Evolutionary conservation across 2,329 filamentous ascomycete species (phyloP), one percentile per base, ranked within the genome.

Genomic region (Basipetospora chlamydospora): DNA sequence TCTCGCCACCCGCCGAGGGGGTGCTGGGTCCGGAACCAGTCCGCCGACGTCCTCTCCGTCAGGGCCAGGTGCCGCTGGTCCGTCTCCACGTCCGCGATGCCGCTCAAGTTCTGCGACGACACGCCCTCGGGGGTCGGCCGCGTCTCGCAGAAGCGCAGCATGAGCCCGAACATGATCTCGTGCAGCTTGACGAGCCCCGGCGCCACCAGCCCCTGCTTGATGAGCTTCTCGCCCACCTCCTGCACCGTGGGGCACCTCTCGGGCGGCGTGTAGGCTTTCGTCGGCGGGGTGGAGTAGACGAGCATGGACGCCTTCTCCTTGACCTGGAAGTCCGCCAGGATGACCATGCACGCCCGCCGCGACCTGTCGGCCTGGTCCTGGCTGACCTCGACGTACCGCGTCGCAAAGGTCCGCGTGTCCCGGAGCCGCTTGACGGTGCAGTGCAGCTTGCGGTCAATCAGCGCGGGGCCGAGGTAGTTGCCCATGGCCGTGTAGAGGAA

Each of bases 381-480:
- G 32, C 44, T 51, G 28, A 63, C 49, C 39, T 57, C 49, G 3
- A 66, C 54, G 5, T 56, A 47, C 6, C 59, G 48, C 1, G 61
- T 66, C 5, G 55, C 55, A 35, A 66, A 66, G 2, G 58, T 59
- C 30, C 55, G 53, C 4, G 62, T 65, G 40, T 58, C 53, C 3
- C 62, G 53, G 7, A 57, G 44, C 10, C 40, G 41, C 11, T 47
- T 46, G 9, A 60, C 54, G 3, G 42, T 46, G 29, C 50, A 52
- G 13, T 39, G 43, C 10, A 64, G 40, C 9, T 49, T 50, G n/a
- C 53, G 51, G 28, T 58, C 53, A 4, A 49, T 56, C 32, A 49
- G 43, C 11, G 60, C 53, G 4, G 62, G 60, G 4, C 61, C 58
- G 1, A 63, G 52, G 35, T 55, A 66, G 39, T 59, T 50, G 5